Percentiles rank a stretch among this genome's conserved stretches.
Evolutionary conservation across 306 rosid genomes (phyloP).

Genomic region (Abrus pulchellus): DNA sequence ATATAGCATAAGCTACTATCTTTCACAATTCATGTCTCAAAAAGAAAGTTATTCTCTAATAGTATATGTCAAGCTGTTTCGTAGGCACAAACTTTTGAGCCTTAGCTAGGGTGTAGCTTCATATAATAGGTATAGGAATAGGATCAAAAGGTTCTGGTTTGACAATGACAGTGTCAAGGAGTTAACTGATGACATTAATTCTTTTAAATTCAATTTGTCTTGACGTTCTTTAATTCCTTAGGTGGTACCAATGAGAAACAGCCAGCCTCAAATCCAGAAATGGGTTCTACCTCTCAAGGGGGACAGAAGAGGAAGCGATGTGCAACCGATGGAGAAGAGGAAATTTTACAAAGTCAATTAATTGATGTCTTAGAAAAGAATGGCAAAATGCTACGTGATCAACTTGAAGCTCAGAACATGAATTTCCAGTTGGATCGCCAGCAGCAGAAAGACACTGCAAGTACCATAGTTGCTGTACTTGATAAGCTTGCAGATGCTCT

Average conservation of each 20-base stretch:
- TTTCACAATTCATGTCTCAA: constrained; percentile 27
- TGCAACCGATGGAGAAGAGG: constrained; percentile 69
- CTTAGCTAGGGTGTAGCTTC: constrained; percentile 33
- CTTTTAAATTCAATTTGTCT: constrained; percentile 18
- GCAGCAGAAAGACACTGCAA: constrained; percentile 82
- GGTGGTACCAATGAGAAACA: constrained; percentile 68
- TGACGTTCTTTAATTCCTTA: constrained; percentile 43
- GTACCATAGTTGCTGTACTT: constrained; percentile 80
- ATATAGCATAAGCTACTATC: constrained; percentile 13
- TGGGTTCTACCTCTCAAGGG: constrained; percentile 82
- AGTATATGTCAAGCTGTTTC: constrained; percentile 11
- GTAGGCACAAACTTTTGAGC: constrained; percentile 20
- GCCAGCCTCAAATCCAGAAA: constrained; percentile 67
- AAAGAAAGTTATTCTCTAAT: constrained; percentile 32
- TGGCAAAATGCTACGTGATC: constrained; percentile 77
- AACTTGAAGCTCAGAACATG: constrained; percentile 79
- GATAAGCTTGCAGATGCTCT: constrained; percentile 94
- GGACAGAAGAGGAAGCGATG: constrained; percentile 77
- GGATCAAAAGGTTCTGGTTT: constrained; percentile 26
- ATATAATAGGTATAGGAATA: constrained; percentile 12
- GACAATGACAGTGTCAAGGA: constrained; percentile 24
- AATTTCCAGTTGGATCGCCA: constrained; percentile 81
- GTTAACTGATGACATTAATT: constrained; percentile 11
- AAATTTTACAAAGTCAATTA: constrained; percentile 68
- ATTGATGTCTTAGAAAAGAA: constrained; percentile 86